A percentile compares a stretch with the other conserved stretches of the same genome.
These are phyloP conservation scores for Dipteronia dyeriana DNA, from an alignment of 345 rosid species.

Conservation along the genomic window DNA sequence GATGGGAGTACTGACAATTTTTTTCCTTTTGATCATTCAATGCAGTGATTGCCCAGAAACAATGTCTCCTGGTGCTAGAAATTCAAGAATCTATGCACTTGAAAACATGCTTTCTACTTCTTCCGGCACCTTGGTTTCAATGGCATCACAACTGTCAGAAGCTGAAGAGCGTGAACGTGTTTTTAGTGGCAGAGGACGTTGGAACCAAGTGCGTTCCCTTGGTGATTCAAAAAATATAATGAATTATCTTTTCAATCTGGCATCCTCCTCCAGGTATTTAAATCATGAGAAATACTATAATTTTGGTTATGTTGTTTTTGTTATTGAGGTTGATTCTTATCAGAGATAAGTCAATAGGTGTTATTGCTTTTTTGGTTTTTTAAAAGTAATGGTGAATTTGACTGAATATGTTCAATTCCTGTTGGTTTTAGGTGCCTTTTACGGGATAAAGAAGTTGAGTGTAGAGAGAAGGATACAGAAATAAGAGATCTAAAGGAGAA, in stretches of 20 bases:
- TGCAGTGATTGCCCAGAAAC: slow-evolving; percentile 56
- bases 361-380: neutral
- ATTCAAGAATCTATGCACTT: slow-evolving; percentile 89
- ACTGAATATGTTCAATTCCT: neutral
- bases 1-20: neutral
- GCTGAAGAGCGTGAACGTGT: slow-evolving; percentile 94
- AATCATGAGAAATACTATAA: neutral
- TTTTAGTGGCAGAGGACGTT: slow-evolving; percentile 90
- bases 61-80: slow-evolving; percentile 97
- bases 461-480: slow-evolving; percentile 71
- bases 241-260: slow-evolving; percentile 81
- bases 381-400: neutral
- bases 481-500: slow-evolving; percentile 76
- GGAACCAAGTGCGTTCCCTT: slow-evolving; percentile 94
- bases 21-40: slow-evolving; percentile 15
- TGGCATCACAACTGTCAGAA: slow-evolving; percentile 98
- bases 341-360: neutral
- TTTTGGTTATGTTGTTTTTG: neutral
- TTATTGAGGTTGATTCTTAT: slow-evolving; percentile 1
- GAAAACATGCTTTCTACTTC: slow-evolving; percentile 96
- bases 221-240: slow-evolving; percentile 83
- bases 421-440: slow-evolving; percentile 61
- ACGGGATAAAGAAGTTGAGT: slow-evolving; percentile 78
- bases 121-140: slow-evolving; percentile 80
- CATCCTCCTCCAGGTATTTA: slow-evolving; percentile 80